A percentile compares a stretch with the other conserved stretches of the same genome.
Conservation (phyloP, 2,329 filamentous ascomycete genomes). For the Cordyceps fumosorosea region DNA sequence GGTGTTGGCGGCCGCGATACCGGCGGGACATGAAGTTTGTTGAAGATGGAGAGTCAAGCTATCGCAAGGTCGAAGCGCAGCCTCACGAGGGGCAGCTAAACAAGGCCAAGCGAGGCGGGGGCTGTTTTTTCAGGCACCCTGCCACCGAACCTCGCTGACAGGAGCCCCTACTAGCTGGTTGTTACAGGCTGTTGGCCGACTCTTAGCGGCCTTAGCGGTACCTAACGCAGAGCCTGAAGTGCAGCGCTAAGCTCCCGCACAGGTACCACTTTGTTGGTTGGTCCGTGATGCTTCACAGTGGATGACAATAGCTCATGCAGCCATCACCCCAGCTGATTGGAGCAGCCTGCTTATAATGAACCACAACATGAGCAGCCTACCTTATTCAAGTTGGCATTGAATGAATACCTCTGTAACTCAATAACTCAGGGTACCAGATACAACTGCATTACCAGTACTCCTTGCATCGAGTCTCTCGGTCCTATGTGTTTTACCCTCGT, state of each 20-base stretch:
- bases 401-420: not conserved
- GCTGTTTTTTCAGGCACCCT: not conserved
- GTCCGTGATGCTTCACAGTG: not conserved
- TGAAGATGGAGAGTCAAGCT: not conserved
- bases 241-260: not conserved
- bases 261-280: not conserved
- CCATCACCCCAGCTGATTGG: not conserved
- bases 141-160: not conserved
- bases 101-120: not conserved
- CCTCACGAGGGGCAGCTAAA: not conserved
- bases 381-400: no score
- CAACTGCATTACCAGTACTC: not conserved
- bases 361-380: no score
- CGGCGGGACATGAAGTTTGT: not conserved
- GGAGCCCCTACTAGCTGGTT: not conserved
- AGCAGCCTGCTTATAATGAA: not conserved
- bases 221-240: no score
- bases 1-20: not conserved
- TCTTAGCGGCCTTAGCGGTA: not conserved
- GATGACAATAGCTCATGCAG: not conserved
- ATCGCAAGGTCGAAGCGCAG: not conserved
- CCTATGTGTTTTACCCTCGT: not conserved
- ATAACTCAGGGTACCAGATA: not conserved
- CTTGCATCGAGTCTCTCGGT: not conserved
- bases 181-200: not conserved